Conservation (phyloP, 306 rosid species). For the Acacia melanoxylon region DNA sequence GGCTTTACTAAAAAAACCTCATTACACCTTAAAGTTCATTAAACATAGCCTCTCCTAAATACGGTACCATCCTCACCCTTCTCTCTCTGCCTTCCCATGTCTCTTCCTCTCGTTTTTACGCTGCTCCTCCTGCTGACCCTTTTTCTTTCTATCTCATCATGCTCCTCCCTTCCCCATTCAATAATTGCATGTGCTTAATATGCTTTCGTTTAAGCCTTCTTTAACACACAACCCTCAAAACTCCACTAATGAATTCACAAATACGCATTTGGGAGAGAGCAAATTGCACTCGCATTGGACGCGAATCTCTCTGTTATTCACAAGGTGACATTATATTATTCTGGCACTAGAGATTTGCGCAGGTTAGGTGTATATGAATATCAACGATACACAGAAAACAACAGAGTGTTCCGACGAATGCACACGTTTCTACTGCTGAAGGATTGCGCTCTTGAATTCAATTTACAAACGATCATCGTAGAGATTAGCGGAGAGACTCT, state of each 20-base stretch:
- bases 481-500: neutral
- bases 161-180: neutral
- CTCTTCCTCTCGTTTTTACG: neutral
- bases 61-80: neutral
- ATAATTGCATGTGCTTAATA: neutral
- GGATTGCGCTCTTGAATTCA: neutral
- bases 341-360: neutral
- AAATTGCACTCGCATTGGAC: neutral
- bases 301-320: neutral
- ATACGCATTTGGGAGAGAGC: neutral
- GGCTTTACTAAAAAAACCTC: too few species aligned
- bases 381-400: neutral
- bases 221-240: neutral
- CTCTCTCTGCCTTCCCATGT: neutral
- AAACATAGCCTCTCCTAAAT: neutral
- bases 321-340: neutral
- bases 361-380: neutral
- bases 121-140: neutral
- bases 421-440: neutral
- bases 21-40: too few species aligned
- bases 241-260: neutral
- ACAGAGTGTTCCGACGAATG: neutral
- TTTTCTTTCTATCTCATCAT: neutral
- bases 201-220: neutral
- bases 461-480: neutral